Evolutionary conservation across 179 eudicot species (phyloP).

Genomic region (Carnegiea gigantea): DNA sequence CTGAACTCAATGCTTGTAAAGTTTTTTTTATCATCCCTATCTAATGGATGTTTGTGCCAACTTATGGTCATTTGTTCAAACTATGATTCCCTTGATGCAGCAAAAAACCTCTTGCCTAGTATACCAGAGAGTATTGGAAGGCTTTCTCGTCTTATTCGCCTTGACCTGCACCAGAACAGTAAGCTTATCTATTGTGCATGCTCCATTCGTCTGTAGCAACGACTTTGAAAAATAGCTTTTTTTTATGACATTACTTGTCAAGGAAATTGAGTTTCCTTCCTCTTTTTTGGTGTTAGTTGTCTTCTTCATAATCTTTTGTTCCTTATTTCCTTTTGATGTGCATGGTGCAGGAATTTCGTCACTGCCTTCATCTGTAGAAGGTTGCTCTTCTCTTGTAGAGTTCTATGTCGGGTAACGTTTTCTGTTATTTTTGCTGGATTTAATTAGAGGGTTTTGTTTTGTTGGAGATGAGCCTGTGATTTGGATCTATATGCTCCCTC

Average conservation of each 20-base stretch:
- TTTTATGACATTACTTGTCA: not conserved
- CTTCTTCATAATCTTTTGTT: not conserved
- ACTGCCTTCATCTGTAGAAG: constrained; percentile 77
- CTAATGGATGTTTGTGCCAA: not conserved
- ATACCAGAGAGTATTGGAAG: constrained; percentile 81
- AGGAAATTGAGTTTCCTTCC: not conserved
- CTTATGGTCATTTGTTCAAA: not conserved
- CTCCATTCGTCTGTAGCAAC: not conserved
- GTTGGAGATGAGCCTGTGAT: constrained; percentile 4
- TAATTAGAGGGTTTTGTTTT: constrained; percentile 6
- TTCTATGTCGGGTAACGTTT: constrained; percentile 77
- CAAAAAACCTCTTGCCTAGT: constrained; percentile 66
- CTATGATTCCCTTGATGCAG: constrained; percentile 38
- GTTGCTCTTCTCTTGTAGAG: constrained; percentile 79
- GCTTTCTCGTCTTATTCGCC: constrained; percentile 81
- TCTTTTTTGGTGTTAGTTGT: not conserved
- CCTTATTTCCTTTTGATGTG: constrained; percentile 10
- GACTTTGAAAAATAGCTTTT: not conserved
- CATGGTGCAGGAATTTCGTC: constrained; percentile 70
- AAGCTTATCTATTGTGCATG: constrained; percentile 32
- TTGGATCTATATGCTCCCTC: constrained; percentile 8
- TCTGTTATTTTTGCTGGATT: constrained; percentile 12
- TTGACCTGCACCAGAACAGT: constrained; percentile 91
- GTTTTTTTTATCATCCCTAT: constrained; percentile 13
- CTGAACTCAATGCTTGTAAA: constrained; percentile 86